Evolutionary conservation across 345 rosid species (phyloP), one percentile per base, ranked within the genome.

Genomic region (Dimocarpus longan): DNA sequence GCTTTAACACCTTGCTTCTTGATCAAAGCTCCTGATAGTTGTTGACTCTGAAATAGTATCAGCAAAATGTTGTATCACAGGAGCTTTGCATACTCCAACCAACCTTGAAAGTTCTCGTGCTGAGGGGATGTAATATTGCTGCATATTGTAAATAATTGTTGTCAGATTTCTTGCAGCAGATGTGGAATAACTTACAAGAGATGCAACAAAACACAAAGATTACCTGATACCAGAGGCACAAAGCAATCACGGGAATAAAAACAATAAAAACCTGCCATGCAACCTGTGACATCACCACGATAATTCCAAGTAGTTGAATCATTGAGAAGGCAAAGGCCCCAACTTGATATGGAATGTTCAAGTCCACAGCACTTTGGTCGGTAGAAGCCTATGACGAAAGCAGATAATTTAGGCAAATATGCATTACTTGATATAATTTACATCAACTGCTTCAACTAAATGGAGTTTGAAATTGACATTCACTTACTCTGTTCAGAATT

Each of bases 1-100:
- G n/a, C n/a, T n/a, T n/a, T n/a, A n/a, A n/a, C n/a, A 94, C 74
- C 92, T 88, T 12, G 86, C 75, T 77, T 87, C 91, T 76, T 92
- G 94, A 82, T 89, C 91, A 73, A 91, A 92, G 79, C 97, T 87
- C 82, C 94, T 83, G 80, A 91, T 87, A 18, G 90, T 91, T 78
- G 90, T 83, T 69, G 89, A 79, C 66, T 93, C 98, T 9, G 91
- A 86, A 63, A 93, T 85, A 50, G 96, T 90, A 80, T 93, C 96
- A 19, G 98, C 76, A 73, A 93, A 93, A 85, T 88, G 91, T 44
- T 91, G 95, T 54, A 93, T 89, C 70, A 91, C 79, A 0, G 95
- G 97, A 22, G 97, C 90, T 81, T 87, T 87, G 87, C 90, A 83
- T 59, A 93, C 86, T 79, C 96, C 96, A 72, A 84, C 81, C 83